A percentile compares a stretch with the other conserved stretches of the same genome.
Evolutionary conservation across 768 basidiomycete genomes (phyloP).

Genomic region (Gyrodon lividus): DNA sequence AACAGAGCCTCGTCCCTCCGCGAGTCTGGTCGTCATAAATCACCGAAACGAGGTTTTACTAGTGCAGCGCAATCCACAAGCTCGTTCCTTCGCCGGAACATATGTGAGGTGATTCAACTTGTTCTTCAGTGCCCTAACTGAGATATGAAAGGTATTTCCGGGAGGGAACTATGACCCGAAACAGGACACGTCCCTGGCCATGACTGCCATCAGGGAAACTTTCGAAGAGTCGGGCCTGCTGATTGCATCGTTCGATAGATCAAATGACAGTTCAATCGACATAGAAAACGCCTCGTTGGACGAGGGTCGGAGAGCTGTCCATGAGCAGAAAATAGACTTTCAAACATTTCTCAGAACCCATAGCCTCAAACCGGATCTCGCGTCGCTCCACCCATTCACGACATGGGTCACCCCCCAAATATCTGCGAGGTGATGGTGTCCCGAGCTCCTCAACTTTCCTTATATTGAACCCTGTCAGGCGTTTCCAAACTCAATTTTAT

Average conservation of each 20-base stretch:
- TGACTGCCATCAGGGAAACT: conserved; percentile 73
- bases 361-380: conserved; percentile 42
- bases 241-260: conserved; percentile 57
- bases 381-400: conserved; percentile 63
- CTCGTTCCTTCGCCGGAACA: conserved; percentile 62
- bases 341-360: conserved; percentile 49
- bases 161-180: conserved; percentile 66
- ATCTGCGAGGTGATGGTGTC: conserved; percentile 42
- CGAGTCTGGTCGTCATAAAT: conserved; percentile 67
- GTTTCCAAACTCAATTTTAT: conserved; percentile 72
- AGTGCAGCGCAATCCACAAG: conserved; percentile 66
- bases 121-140: neutral
- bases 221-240: conserved; percentile 76
- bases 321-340: conserved; percentile 51
- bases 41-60: conserved; percentile 64
- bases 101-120: conserved; percentile 45
- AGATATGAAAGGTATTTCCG: conserved; percentile 61
- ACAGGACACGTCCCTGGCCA: conserved; percentile 54
- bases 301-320: conserved; percentile 53
- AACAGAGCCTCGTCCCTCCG: conserved; percentile 54
- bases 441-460: neutral
- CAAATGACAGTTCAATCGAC: conserved; percentile 16
- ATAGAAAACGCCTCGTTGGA: conserved; percentile 44
- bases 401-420: conserved; percentile 71
- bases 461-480: conserved; percentile 38